phyloP scores from a whole-genome alignment of 2,329 filamentous ascomycete genomes.

The Tolypocladium cylindrosporum region DNA sequence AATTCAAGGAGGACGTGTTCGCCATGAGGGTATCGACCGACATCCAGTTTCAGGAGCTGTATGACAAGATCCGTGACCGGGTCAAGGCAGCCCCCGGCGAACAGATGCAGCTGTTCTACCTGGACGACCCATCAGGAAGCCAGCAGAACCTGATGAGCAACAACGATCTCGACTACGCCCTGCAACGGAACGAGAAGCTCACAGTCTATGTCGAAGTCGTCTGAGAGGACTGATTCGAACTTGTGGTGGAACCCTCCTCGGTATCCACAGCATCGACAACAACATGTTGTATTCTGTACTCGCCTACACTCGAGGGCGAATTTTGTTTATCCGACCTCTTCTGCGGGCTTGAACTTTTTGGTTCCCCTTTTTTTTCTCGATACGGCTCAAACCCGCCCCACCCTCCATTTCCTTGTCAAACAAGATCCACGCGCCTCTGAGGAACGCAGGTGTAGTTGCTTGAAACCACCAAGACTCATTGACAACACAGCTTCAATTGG shows the following conservation, averaged over 20 bases:
- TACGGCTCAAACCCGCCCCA: neutral
- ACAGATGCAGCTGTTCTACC: constrained; percentile 73
- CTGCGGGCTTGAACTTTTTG: neutral
- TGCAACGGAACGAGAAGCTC: constrained; percentile 80
- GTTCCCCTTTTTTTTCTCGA: neutral
- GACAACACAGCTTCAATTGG: neutral
- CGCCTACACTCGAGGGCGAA: neutral
- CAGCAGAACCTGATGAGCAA: constrained; percentile 69
- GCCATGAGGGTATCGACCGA: constrained; percentile 80
- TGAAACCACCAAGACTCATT: neutral
- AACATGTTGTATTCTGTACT: neutral
- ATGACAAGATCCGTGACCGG: constrained; percentile 75
- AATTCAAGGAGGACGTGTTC: constrained; percentile 85
- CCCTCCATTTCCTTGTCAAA: neutral
- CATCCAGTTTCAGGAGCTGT: constrained; percentile 67
- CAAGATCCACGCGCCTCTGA: neutral
- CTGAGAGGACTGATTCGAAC: constrained; percentile 13
- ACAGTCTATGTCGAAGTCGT: constrained; percentile 59
- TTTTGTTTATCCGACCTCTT: neutral
- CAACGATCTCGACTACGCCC: constrained; percentile 68
- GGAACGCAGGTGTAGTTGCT: neutral
- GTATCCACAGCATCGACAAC: neutral
- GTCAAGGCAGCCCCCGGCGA: constrained; percentile 62
- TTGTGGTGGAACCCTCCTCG: neutral
- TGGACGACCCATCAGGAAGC: constrained; percentile 70